Base-by-base conservation (phyloP, 371 early-diverging fungal genomes). In the Mucor ambiguus region DNA sequence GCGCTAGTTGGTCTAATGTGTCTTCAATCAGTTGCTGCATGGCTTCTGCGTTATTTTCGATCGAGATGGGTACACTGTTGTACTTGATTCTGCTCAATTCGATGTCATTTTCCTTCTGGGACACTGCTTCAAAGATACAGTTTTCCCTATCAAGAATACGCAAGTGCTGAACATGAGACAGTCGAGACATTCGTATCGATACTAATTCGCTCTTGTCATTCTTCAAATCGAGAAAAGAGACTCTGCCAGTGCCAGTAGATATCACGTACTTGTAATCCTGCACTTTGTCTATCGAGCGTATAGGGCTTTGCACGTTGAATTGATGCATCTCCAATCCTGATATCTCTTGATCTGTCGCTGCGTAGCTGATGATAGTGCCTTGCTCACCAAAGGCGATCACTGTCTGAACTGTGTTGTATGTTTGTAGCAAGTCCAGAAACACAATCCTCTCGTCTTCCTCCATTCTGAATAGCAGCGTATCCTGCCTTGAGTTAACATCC, bases 351-450 rank as follows among this genome's bases (percentile, higher is more conserved):
- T 32, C 32, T 26, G 29, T n/a, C 32, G 60, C 52, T 28, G 63
- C 20, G 33, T 71, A 71, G 9, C 63, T 24, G 44, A 70, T 60
- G 12, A 67, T 60, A 1, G 71, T 63, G 12, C 71, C 71, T 48
- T 62, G 56, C 41, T 63, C 49, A 2, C 69, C 64, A 60, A 52
- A 14, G 22, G 52, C 52, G 12, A 52, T 52, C 16, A 52, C 24
- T 26, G 24, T 49, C 0, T 49, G 24, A 20, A 8, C 44, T 26
- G 46, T 3, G 44, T 11, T 28, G 14, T 4, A 30, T 55, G n/a
- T 20, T 10, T 33, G 20, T 8, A 35, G 30, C 7, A 37, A n/a
- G 12, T 44, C 14, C 32, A 9, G 16, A 43, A 30, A 12, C 20
- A 41, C 30, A 3, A 43, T 2, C 55, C 12, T 55, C 24, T 60